Percentiles rank a stretch among this genome's conserved stretches.
Conservation (phyloP, 176 grass and related monocot genomes). For the Cenchrus fungigraminus region DNA sequence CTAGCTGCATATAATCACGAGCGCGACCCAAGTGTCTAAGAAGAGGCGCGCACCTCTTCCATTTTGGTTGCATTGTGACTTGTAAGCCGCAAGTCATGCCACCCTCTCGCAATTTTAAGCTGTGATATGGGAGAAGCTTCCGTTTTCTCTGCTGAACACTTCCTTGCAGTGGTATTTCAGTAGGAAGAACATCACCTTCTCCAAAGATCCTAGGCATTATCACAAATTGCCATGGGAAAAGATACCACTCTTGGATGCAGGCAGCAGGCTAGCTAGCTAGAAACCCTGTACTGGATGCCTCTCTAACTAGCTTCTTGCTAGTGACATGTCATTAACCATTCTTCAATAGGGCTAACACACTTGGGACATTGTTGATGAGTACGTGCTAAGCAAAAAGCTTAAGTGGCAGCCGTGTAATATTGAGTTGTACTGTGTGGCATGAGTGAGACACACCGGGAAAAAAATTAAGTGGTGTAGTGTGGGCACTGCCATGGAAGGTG, state of each 20-base stretch:
- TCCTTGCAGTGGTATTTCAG: not conserved
- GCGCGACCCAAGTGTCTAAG: not conserved
- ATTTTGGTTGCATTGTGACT: not conserved
- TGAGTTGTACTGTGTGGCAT: not conserved
- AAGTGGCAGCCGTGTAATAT: not conserved
- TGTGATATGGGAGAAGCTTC: not conserved
- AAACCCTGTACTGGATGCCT: not conserved
- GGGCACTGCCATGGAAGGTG: not conserved
- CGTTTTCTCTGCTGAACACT: not conserved
- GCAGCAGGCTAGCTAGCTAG: not conserved
- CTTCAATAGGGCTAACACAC: not conserved
- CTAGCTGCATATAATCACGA: not conserved
- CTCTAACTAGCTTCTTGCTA: not conserved
- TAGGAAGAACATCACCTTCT: constrained; percentile 35
- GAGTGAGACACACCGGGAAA: not conserved
- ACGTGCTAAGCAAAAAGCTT: not conserved
- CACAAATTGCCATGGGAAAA: not conserved
- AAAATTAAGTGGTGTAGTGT: not conserved
- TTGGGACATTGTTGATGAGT: not conserved
- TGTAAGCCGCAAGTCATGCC: not conserved
- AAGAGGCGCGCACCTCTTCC: too few species aligned
- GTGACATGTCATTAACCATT: not conserved
- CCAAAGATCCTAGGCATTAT: not conserved
- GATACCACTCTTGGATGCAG: not conserved
- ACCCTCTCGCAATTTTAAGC: constrained; percentile 14